A percentile compares a stretch with the other conserved stretches of the same genome.
phyloP scores from a whole-genome alignment of 2,329 filamentous ascomycete genomes.

The Penicillium olsonii region DNA sequence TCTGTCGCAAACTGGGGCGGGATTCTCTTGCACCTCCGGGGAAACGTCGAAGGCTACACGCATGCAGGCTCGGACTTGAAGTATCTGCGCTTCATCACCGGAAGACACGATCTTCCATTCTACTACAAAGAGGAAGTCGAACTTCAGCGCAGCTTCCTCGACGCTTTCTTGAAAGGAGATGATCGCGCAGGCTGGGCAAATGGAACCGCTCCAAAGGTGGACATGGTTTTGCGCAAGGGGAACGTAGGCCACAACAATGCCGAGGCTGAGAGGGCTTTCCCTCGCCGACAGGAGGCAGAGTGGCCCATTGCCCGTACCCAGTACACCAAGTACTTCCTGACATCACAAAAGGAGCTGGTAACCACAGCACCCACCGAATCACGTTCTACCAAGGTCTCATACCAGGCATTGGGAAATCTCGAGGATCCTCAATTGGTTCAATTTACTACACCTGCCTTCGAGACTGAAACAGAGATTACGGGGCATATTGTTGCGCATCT shows the following conservation, averaged over 20 bases:
- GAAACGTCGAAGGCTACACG: constrained; percentile 67
- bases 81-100: constrained; percentile 69
- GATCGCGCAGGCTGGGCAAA: constrained; percentile 51
- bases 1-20: constrained; percentile 72
- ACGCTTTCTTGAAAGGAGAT: constrained; percentile 69
- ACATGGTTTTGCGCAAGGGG: constrained; percentile 64
- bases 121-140: constrained; percentile 71
- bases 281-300: constrained; percentile 58
- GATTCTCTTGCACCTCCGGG: constrained; percentile 67
- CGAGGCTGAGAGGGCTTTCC: constrained; percentile 58
- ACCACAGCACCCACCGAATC: constrained; percentile 29
- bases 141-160: constrained; percentile 66
- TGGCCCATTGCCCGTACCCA: constrained; percentile 69
- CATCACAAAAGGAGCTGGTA: constrained; percentile 47
- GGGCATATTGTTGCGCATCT: constrained; percentile 67
- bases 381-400: constrained; percentile 51
- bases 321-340: constrained; percentile 64
- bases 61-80: constrained; percentile 67
- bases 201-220: constrained; percentile 62
- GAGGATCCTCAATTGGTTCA: constrained; percentile 57
- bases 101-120: constrained; percentile 71
- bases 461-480: constrained; percentile 68
- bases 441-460: constrained; percentile 61
- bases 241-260: constrained; percentile 68
- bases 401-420: constrained; percentile 61